Percentiles rank a stretch among this genome's conserved stretches.
Evolutionary conservation across 2,329 filamentous ascomycete species (phyloP).

Genomic region (Alternaria gaisen): DNA sequence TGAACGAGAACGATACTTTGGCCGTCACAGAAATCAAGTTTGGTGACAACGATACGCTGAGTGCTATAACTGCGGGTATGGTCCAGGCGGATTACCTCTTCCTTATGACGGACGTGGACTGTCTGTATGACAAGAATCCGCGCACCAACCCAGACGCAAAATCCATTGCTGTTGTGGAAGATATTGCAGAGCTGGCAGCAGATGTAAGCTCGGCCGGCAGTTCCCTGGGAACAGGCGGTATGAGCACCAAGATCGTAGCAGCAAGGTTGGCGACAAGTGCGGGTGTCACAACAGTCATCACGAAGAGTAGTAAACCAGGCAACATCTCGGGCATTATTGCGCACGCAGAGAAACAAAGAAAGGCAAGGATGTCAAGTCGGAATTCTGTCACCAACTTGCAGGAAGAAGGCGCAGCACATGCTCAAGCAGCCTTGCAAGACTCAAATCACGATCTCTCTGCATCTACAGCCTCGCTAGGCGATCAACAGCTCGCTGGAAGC

Average conservation of each 20-base stretch:
- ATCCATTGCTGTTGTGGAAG: conserved; percentile 90
- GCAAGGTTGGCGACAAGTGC: conserved; percentile 91
- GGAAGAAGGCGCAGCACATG: conserved; percentile 34
- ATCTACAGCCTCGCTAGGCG: conserved; percentile 33
- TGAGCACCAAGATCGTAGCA: conserved; percentile 97
- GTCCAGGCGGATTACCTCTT: conserved; percentile 96
- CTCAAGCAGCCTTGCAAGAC: conserved; percentile 32
- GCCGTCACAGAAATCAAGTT: conserved; percentile 99
- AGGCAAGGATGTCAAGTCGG: conserved; percentile 38
- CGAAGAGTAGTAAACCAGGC: conserved; percentile 88
- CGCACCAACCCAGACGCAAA: conserved; percentile 83
- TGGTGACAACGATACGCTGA: conserved; percentile 97
- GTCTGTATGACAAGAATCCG: conserved; percentile 95
- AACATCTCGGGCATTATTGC: conserved; percentile 89
- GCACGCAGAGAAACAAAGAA: conserved; percentile 74
- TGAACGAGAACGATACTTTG: conserved; percentile 98
- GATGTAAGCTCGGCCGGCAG: conserved; percentile 94
- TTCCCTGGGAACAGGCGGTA: conserved; percentile 89
- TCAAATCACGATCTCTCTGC: conserved; percentile 33
- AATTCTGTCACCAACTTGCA: conserved; percentile 44
- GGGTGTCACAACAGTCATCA: conserved; percentile 95
- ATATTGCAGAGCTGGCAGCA: conserved; percentile 81
- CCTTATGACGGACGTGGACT: conserved; percentile 98
- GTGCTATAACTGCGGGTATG: conserved; percentile 96
- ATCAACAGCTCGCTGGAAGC: conserved; percentile 41